Base-by-base conservation (phyloP, 2,329 filamentous ascomycete genomes). In the Talaromyces sp. region DNA sequence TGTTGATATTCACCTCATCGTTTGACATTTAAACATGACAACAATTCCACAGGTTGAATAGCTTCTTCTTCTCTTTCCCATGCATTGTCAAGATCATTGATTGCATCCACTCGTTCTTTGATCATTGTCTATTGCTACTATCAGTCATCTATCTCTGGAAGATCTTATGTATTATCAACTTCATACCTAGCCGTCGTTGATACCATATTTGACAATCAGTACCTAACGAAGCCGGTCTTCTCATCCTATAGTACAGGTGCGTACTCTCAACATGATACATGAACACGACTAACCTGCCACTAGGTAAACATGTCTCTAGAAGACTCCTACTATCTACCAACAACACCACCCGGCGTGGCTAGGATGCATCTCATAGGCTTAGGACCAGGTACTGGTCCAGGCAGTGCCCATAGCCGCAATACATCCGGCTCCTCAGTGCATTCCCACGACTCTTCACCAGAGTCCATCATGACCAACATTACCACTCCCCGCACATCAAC, bases 401-500 rank as follows among this genome's bases (percentile, higher is more conserved):
- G 61, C 11, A 73, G 71, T 41, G 68, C 69, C 69, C 87, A 91
- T 75, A 82, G 81, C 75, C 87, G 87, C 73, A 86, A 86, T 72
- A 83, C 84, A 66, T 91, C 89, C 69, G 86, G 87, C 72, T 84
- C 85, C 60, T 90, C 90, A 68, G 79, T 87, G 72, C 82, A 88
- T 67, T 90, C 88, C 61, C 83, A 85, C 72, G 84, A 90, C 75
- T 91, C 89, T 52, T 86, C 86, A 39, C 86, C 86, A 50, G 90
- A 90, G 75, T 90, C 90, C 50, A 82, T 87, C 71, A 84, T 86
- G 79, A 90, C 89, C 22, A 83, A 85, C 69, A 82, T 87, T 71
- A 90, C 88, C 62, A 93, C 90, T 13, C 90, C 91, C 62, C 85
- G 84, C 62, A 83, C 85, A 68, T 90, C 90, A 39, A 43, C 33